A percentile compares a stretch with the other conserved stretches of the same genome.
phyloP scores from a whole-genome alignment of 1,284 basidiomycete genomes.

The Marasmius sp. region DNA sequence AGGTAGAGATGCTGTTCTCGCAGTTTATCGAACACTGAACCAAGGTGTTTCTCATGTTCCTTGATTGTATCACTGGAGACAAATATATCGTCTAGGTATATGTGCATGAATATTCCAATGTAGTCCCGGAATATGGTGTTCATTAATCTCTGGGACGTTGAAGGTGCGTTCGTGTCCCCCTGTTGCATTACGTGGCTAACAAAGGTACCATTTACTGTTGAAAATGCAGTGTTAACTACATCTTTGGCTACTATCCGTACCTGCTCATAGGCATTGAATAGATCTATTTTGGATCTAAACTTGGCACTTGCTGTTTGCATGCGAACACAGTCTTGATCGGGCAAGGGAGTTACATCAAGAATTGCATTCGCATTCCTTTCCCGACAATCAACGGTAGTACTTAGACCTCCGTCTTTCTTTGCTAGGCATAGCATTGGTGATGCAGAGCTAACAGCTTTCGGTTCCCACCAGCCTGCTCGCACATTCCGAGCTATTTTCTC shows the following conservation, averaged over 20 bases:
- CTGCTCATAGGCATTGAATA: slow-evolving; percentile 34
- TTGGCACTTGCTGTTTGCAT: too few relatives aligned
- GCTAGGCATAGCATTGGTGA: slow-evolving; percentile 33
- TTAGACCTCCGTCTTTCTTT: slow-evolving; percentile 30
- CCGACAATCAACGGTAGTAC: slow-evolving; percentile 32
- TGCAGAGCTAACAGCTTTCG: slow-evolving; percentile 16
- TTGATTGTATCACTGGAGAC: slow-evolving; percentile 23
- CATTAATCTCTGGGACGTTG: too few relatives aligned
- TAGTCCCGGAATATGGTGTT: too few relatives aligned
- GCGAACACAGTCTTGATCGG: too few relatives aligned
- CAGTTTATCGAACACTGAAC: slow-evolving; percentile 21
- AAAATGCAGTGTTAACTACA: not conserved
- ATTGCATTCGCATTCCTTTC: slow-evolving; percentile 23
- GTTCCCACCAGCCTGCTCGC: slow-evolving; percentile 30
- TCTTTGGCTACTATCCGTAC: slow-evolving; percentile 24
- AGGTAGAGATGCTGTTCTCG: slow-evolving; percentile 17
- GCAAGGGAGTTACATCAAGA: too few relatives aligned
- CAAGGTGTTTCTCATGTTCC: slow-evolving; percentile 23
- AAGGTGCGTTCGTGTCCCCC: too few relatives aligned
- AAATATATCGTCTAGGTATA: too few relatives aligned
- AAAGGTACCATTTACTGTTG: slow-evolving; percentile 15
- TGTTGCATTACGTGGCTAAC: too few relatives aligned
- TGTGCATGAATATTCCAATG: too few relatives aligned
- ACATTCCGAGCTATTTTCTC: slow-evolving; percentile 28
- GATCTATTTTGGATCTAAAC: too few relatives aligned